These are phyloP conservation scores for Excoecaria agallocha DNA, from an alignment of 345 rosid species.

Conservation along the genomic window DNA sequence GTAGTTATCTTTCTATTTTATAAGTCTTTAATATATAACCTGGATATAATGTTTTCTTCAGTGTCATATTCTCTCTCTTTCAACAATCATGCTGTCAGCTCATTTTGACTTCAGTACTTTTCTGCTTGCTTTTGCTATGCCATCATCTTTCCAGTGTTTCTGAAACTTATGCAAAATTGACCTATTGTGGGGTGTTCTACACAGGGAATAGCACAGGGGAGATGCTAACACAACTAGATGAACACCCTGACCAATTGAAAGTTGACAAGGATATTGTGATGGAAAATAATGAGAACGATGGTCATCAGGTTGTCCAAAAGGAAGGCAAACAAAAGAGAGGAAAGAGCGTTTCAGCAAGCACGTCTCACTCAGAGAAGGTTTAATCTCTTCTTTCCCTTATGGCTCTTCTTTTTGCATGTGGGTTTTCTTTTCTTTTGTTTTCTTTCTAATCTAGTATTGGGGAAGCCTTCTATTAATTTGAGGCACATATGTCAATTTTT, in stretches of 20 bases:
- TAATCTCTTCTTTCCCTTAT: background rate
- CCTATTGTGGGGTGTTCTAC: constrained; percentile 27
- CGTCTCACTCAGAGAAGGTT: constrained; percentile 53
- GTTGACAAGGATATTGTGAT: constrained; percentile 44
- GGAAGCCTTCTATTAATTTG: background rate
- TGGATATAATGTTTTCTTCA: too few relatives aligned
- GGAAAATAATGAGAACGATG: constrained; percentile 28
- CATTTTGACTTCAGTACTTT: background rate
- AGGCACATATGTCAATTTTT: background rate
- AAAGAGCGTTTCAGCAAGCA: constrained; percentile 37
- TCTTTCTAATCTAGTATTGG: background rate
- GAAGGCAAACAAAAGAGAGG: constrained; percentile 52
- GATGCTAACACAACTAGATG: constrained; percentile 46
- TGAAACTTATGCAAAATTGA: constrained; percentile 29
- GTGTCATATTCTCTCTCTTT: too few relatives aligned
- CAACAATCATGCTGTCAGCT: background rate
- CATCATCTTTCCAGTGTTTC: constrained; percentile 2
- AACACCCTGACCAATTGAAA: constrained; percentile 30
- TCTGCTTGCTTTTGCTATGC: background rate
- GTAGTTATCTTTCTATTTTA: too few relatives aligned
- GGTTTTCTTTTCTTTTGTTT: background rate
- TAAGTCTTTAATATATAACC: too few relatives aligned
- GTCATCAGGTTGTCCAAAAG: constrained; percentile 33
- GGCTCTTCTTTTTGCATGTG: background rate
- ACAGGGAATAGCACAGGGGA: constrained; percentile 27